phyloP scores from a whole-genome alignment of 2,329 filamentous ascomycete genomes.

The Penicillium sp. region DNA sequence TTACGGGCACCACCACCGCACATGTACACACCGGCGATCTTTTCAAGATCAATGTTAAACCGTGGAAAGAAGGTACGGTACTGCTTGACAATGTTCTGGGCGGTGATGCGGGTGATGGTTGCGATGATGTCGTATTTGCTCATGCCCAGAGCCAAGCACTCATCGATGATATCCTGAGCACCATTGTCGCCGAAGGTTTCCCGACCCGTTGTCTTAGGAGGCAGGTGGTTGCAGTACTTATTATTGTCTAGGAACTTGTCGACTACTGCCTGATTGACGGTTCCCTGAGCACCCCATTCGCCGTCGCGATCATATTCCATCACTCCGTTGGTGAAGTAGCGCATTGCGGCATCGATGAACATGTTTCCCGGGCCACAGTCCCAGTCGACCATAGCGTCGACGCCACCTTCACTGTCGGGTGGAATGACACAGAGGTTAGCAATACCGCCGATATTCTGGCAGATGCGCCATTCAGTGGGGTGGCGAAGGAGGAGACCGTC shows the following conservation, averaged over 20 bases:
- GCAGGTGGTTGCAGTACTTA: slow-evolving; percentile 50
- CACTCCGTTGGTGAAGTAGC: slow-evolving; percentile 51
- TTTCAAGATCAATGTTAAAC: slow-evolving; percentile 47
- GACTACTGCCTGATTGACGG: slow-evolving; percentile 51
- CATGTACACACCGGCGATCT: slow-evolving; percentile 57
- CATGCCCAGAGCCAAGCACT: slow-evolving; percentile 43
- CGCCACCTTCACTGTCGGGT: slow-evolving; percentile 3
- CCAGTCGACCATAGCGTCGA: slow-evolving; percentile 25
- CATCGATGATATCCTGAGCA: slow-evolving; percentile 49
- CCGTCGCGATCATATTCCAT: slow-evolving; percentile 52
- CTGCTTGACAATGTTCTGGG: slow-evolving; percentile 51
- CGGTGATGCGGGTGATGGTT: slow-evolving; percentile 58
- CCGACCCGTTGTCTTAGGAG: slow-evolving; percentile 57
- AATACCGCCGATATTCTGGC: slow-evolving; percentile 61
- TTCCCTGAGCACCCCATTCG: slow-evolving; percentile 48
- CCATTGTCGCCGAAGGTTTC: slow-evolving; percentile 58
- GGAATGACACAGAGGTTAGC: slow-evolving; percentile 42
- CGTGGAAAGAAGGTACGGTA: slow-evolving; percentile 38
- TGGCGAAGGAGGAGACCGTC: slow-evolving; percentile 56
- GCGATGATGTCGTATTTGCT: slow-evolving; percentile 39
- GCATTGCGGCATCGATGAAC: slow-evolving; percentile 55
- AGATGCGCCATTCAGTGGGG: slow-evolving; percentile 54
- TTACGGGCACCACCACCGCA: slow-evolving; percentile 59
- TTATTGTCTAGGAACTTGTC: slow-evolving; percentile 48
- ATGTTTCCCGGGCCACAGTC: slow-evolving; percentile 56